A percentile compares a stretch with the other conserved stretches of the same genome.
Conservation (phyloP, 176 grass and related monocot genomes). For the Melocanna baccifera region DNA sequence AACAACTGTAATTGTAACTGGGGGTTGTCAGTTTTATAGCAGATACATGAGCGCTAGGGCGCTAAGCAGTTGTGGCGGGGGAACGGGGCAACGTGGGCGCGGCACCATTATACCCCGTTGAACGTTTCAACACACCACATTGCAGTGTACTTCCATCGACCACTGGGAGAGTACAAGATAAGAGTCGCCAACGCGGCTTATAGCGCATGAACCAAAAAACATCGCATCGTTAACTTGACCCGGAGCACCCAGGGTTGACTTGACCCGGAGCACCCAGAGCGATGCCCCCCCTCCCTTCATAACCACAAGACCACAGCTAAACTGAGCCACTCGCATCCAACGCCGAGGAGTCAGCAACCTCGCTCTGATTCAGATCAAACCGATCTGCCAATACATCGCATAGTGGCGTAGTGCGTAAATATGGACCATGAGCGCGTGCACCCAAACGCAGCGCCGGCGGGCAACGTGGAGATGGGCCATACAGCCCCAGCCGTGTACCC, state of each 20-base stretch:
- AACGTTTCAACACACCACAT: not conserved
- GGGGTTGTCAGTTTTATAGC: not conserved
- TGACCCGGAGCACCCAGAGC: too few species aligned
- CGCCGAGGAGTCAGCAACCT: not conserved
- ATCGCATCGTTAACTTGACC: slow-evolving; percentile 15
- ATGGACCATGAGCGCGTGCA: slow-evolving; percentile 14
- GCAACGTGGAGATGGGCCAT: slow-evolving; percentile 10
- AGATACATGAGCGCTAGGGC: not conserved
- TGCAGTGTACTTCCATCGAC: not conserved
- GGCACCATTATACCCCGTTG: not conserved
- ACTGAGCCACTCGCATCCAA: not conserved
- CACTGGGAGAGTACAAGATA: not conserved
- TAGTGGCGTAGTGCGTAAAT: not conserved
- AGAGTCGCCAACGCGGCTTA: not conserved
- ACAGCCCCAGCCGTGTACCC: not conserved
- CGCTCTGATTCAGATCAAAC: not conserved
- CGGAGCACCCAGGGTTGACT: not conserved
- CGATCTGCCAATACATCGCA: not conserved
- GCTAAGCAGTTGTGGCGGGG: not conserved
- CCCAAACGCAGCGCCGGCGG: not conserved
- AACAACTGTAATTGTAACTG: not conserved
- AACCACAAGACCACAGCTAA: not conserved
- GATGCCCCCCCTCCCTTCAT: not conserved
- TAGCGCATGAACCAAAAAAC: not conserved
- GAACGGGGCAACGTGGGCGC: not conserved